A percentile compares a stretch with the other conserved stretches of the same genome.
phyloP scores from a whole-genome alignment of 345 rosid genomes.

The Camelina sativa region DNA sequence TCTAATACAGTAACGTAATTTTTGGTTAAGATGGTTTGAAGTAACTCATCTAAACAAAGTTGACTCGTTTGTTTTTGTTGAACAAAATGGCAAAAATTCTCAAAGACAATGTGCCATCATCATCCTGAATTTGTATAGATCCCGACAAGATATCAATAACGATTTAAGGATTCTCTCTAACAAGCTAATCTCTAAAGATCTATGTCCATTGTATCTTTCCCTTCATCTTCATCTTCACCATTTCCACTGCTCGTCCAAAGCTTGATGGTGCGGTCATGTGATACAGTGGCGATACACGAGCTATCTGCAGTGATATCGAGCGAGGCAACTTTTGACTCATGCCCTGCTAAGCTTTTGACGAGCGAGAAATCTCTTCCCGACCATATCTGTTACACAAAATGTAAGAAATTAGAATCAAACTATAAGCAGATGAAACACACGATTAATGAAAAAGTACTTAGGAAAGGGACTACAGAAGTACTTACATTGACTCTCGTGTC shows the following conservation, averaged over 20 bases:
- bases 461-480: slow-evolving; percentile 26
- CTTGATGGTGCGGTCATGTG: slow-evolving; percentile 80
- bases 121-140: background rate
- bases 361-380: slow-evolving; percentile 90
- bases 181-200: slow-evolving; percentile 41
- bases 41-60: background rate
- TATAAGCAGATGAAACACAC: slow-evolving; percentile 30
- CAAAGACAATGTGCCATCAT: slow-evolving; percentile 27
- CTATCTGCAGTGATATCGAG: slow-evolving; percentile 72
- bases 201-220: slow-evolving; percentile 55
- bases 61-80: slow-evolving; percentile 17
- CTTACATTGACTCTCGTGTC: slow-evolving; percentile 90
- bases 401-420: slow-evolving; percentile 26
- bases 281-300: slow-evolving; percentile 63
- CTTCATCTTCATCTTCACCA: slow-evolving; percentile 41
- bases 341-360: slow-evolving; percentile 74
- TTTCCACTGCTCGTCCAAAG: slow-evolving; percentile 61
- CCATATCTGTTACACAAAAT: slow-evolving; percentile 69
- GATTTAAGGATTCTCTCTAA: slow-evolving; percentile 16
- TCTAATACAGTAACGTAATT: background rate
- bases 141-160: background rate
- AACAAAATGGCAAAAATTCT: slow-evolving; percentile 19
- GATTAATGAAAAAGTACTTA: background rate
- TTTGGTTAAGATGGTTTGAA: slow-evolving; percentile 12
- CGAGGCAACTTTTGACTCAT: slow-evolving; percentile 82